Evolutionary conservation across 2,329 filamentous ascomycete genomes (phyloP).

Genomic region (Aspergillus pseudoglaucus): DNA sequence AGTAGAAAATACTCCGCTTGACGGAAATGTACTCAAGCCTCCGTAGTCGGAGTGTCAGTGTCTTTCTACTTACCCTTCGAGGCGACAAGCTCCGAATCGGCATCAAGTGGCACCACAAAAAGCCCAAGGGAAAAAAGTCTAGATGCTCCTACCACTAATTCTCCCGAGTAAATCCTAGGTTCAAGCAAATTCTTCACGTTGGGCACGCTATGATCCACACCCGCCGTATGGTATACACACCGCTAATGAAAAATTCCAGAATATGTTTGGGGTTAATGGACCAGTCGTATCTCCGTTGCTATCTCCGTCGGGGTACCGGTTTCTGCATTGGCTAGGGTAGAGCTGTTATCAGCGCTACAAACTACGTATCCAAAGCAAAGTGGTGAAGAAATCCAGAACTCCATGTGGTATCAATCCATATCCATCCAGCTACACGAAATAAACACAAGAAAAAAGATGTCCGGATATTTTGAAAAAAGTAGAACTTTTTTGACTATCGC

Average conservation of each 20-base stretch:
- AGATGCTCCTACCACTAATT: background rate
- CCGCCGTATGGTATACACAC: too few species aligned
- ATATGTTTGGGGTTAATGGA: too few species aligned
- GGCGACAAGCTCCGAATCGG: background rate
- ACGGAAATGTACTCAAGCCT: too few species aligned
- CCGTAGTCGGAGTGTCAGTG: background rate
- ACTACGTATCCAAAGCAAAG: background rate
- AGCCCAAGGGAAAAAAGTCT: background rate
- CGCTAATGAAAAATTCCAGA: too few species aligned
- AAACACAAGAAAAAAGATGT: too few species aligned
- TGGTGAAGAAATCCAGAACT: background rate
- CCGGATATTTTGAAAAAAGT: slow-evolving; percentile 17
- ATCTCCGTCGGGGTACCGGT: background rate
- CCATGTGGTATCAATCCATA: background rate
- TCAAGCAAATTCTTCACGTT: background rate
- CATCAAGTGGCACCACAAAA: background rate
- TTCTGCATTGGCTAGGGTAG: background rate
- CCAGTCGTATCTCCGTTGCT: too few species aligned
- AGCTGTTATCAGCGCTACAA: background rate
- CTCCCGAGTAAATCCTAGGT: background rate
- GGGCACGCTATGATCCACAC: background rate
- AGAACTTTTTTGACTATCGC: slow-evolving; percentile 21
- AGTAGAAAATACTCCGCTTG: too few species aligned
- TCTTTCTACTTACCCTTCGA: background rate
- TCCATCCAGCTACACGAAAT: slow-evolving; percentile 20